These are phyloP conservation scores for Apophysomyces trapeziformis DNA, from an alignment of 371 early-diverging fungal species.

Conservation along the genomic window DNA sequence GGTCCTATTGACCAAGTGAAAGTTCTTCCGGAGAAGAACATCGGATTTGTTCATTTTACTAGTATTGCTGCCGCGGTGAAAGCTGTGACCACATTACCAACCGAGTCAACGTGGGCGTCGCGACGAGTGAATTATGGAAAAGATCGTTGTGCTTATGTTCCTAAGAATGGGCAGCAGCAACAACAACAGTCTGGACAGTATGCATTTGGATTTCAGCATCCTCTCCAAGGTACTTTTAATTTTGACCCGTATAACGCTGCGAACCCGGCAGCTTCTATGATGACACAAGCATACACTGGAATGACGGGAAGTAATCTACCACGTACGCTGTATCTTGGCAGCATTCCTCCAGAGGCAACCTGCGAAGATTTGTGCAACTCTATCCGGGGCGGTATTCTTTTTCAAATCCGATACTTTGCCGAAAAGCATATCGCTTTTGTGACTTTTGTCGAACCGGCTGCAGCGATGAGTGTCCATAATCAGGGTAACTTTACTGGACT, in stretches of 20 bases:
- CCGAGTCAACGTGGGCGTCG: slow-evolving; percentile 50
- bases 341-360: slow-evolving; percentile 72
- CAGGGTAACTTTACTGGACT: slow-evolving; percentile 62
- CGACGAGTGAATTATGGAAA: slow-evolving; percentile 75
- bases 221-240: slow-evolving; percentile 17
- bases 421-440: slow-evolving; percentile 86
- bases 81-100: slow-evolving; percentile 57
- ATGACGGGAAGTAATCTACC: slow-evolving; percentile 4
- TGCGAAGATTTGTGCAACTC: slow-evolving; percentile 84
- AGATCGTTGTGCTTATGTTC: slow-evolving; percentile 69
- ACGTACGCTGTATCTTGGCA: slow-evolving; percentile 82
- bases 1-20: slow-evolving; percentile 74
- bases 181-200: slow-evolving; percentile 21
- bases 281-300: slow-evolving; percentile 13
- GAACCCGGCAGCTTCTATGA: slow-evolving; percentile 8
- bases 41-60: slow-evolving; percentile 81
- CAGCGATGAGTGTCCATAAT: slow-evolving; percentile 64
- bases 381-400: slow-evolving; percentile 83
- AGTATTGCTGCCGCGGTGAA: slow-evolving; percentile 66
- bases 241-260: slow-evolving; percentile 19
- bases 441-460: slow-evolving; percentile 76
- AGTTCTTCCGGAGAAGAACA: slow-evolving; percentile 66
- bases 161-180: background rate
- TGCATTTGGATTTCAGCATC: slow-evolving; percentile 20
- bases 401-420: slow-evolving; percentile 70